These are phyloP conservation scores for Boletellus deceptivus DNA, from an alignment of 1,284 basidiomycete genomes.

Conservation along the genomic window DNA sequence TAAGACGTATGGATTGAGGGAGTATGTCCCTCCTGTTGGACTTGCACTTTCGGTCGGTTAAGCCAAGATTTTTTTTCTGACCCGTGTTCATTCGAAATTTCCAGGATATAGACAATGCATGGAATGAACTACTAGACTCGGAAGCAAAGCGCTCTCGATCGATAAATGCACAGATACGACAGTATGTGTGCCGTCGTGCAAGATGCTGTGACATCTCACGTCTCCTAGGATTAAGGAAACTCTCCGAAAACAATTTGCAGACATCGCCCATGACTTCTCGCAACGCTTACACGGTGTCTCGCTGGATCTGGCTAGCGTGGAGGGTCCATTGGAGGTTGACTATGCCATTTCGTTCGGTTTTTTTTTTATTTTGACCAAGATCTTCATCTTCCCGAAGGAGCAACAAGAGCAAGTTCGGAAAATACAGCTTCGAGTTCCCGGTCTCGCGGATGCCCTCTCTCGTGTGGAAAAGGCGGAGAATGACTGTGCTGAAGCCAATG, in stretches of 20 bases:
- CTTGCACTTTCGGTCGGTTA: conserved; percentile 56
- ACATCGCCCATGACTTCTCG: conserved; percentile 84
- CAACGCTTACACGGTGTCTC: conserved; percentile 70
- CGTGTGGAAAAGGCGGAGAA: conserved; percentile 63
- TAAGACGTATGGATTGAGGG: conserved; percentile 82
- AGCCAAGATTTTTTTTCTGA: background rate
- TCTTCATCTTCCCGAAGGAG: conserved; percentile 34
- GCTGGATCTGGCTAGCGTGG: conserved; percentile 71
- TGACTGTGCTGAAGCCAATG: conserved; percentile 85
- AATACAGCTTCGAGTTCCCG: conserved; percentile 65
- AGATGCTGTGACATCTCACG: conserved; percentile 10
- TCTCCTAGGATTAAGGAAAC: conserved; percentile 80
- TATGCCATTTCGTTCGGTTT: conserved; percentile 4
- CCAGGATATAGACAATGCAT: conserved; percentile 77
- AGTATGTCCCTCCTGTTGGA: conserved; percentile 80
- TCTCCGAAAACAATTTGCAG: conserved; percentile 81
- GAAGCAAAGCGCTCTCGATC: conserved; percentile 79
- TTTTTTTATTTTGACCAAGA: conserved; percentile 21
- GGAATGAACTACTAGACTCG: conserved; percentile 70
- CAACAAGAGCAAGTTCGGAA: conserved; percentile 53
- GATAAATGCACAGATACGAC: conserved; percentile 90
- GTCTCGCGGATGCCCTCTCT: conserved; percentile 54
- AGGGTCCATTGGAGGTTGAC: conserved; percentile 76
- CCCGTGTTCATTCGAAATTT: conserved; percentile 10
- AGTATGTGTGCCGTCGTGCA: conserved; percentile 50